These are phyloP conservation scores for Globisporangium heterothallicum DNA, from an alignment of 352 stramenopile species.

Conservation along the genomic window DNA sequence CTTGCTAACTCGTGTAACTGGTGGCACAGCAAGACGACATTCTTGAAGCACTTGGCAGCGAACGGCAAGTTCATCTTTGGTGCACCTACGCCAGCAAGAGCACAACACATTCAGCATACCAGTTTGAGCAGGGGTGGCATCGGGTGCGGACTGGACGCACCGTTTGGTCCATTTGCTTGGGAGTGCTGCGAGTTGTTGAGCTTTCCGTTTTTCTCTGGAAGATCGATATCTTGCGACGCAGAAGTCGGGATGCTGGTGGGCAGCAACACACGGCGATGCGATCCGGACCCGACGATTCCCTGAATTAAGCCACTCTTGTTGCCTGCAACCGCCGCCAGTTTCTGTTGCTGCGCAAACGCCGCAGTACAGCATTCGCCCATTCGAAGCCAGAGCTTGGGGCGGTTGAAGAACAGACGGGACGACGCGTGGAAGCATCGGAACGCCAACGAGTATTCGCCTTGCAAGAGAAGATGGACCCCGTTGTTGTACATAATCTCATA, in stretches of 20 bases:
- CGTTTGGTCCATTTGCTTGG: slow-evolving; percentile 29
- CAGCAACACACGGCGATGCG: slow-evolving; percentile 79
- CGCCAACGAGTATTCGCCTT: slow-evolving; percentile 74
- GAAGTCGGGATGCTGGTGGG: slow-evolving; percentile 54
- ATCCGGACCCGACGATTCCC: slow-evolving; percentile 67
- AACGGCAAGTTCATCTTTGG: slow-evolving; percentile 84
- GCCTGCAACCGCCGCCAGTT: slow-evolving; percentile 38
- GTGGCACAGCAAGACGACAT: slow-evolving; percentile 76
- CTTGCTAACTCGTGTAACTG: slow-evolving; percentile 52
- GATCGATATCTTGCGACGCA: slow-evolving; percentile 60
- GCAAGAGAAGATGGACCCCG: slow-evolving; percentile 82
- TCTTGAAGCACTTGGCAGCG: slow-evolving; percentile 86
- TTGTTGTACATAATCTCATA: slow-evolving; percentile 92
- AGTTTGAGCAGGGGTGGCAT: too few relatives aligned
- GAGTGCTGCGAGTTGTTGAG: slow-evolving; percentile 23
- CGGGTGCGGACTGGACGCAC: too few relatives aligned
- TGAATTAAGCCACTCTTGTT: slow-evolving; percentile 85
- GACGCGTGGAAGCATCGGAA: slow-evolving; percentile 89
- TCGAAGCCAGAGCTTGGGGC: slow-evolving; percentile 89
- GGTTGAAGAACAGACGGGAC: slow-evolving; percentile 87
- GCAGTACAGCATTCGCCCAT: slow-evolving; percentile 90
- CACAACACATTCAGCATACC: slow-evolving; percentile 1
- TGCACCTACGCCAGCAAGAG: slow-evolving; percentile 12
- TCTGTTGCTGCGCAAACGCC: slow-evolving; percentile 70
- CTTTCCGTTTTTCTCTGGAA: slow-evolving; percentile 53